These are phyloP conservation scores for Pelargonium cotyledonis DNA, from an alignment of 441 rosid genomes.

Conservation along the genomic window DNA sequence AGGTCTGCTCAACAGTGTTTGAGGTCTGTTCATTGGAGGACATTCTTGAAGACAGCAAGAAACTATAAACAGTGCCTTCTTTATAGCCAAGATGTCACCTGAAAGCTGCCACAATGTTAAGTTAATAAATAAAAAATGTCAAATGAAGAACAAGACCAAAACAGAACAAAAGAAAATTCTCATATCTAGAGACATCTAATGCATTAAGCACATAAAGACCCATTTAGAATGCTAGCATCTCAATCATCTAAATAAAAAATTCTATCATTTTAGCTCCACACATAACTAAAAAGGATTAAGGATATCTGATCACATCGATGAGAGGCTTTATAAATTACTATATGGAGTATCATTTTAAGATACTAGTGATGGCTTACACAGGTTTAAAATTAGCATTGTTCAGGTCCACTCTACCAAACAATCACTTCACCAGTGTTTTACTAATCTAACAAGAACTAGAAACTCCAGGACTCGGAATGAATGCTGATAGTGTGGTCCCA, in stretches of 20 bases:
- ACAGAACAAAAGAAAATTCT: neutral
- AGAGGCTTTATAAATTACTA: neutral
- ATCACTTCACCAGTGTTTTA: too few species aligned
- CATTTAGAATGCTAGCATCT: neutral
- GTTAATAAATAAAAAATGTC: slow-evolving; percentile 7
- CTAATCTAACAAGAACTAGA: too few species aligned
- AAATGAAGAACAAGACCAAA: neutral
- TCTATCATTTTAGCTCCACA: neutral
- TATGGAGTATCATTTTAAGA: neutral
- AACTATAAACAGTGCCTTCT: slow-evolving; percentile 52
- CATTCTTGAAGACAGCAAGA: slow-evolving; percentile 36
- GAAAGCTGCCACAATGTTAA: slow-evolving; percentile 38
- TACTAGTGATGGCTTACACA: neutral
- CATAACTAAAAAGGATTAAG: neutral
- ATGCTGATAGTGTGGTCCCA: neutral
- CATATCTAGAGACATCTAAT: neutral
- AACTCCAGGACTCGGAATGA: too few species aligned
- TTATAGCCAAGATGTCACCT: slow-evolving; percentile 44
- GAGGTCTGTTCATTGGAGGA: slow-evolving; percentile 29
- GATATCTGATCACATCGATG: neutral
- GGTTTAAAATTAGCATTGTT: too few species aligned
- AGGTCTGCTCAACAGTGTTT: slow-evolving; percentile 20
- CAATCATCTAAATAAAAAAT: neutral
- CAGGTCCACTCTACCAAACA: too few species aligned
- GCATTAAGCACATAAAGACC: neutral